These are phyloP conservation scores for Erodium moschatum DNA, from an alignment of 441 rosid genomes.

Conservation along the genomic window DNA sequence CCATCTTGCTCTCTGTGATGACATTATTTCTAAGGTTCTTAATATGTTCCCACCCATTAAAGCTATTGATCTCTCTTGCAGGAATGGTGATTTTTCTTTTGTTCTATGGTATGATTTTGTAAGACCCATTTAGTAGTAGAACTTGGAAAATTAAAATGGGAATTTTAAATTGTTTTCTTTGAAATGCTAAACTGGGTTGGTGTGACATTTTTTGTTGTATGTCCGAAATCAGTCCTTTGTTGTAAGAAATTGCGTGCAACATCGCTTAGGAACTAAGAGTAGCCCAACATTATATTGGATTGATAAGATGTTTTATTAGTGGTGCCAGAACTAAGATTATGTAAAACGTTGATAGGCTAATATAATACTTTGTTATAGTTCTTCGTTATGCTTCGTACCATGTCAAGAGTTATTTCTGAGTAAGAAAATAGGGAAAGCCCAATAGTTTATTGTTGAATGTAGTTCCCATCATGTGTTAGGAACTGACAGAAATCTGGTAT, in stretches of 20 bases:
- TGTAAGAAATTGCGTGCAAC: background rate
- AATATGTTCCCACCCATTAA: background rate
- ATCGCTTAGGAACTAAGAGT: background rate
- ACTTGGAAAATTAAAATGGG: background rate
- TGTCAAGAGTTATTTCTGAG: background rate
- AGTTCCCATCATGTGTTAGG: background rate
- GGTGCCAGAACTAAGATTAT: background rate
- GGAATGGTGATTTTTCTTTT: background rate
- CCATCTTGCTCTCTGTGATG: constrained; percentile 44
- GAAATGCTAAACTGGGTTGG: too few relatives aligned
- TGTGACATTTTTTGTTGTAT: background rate
- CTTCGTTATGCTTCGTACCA: background rate
- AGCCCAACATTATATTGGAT: background rate
- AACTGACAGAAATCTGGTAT: background rate
- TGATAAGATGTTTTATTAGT: background rate
- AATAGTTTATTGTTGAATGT: background rate
- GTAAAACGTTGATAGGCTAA: background rate
- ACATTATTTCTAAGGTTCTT: constrained; percentile 57
- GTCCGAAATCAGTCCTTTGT: background rate
- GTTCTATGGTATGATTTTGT: background rate
- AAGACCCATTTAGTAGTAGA: background rate
- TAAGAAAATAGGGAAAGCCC: background rate
- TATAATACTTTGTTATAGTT: background rate
- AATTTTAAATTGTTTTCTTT: background rate
- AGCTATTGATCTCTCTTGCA: constrained; percentile 4